Conservation (phyloP, 2,329 filamentous ascomycete species). For the Blastomyces gilchristii region DNA sequence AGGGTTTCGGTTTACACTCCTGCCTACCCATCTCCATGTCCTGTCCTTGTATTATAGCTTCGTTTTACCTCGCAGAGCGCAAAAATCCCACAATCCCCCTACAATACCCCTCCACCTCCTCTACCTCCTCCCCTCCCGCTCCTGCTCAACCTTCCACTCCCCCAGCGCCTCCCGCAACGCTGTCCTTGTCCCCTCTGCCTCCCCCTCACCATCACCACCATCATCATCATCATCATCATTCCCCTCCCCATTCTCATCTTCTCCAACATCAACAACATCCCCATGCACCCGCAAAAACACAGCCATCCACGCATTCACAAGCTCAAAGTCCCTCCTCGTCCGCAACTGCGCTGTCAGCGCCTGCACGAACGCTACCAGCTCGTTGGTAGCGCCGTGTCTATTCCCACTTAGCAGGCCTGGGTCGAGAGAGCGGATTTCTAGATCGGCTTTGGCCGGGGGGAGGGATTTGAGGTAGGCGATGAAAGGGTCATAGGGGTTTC, state of each 20-base stretch:
- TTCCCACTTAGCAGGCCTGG: constrained; percentile 13
- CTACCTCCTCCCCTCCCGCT: constrained; percentile 59
- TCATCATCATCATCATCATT: constrained; percentile 12
- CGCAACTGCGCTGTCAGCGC: constrained; percentile 63
- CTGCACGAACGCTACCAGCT: constrained; percentile 69
- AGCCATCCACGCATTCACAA: constrained; percentile 94
- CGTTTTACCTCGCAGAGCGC: constrained; percentile 42
- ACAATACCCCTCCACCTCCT: constrained; percentile 73
- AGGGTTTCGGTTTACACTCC: too few species aligned
- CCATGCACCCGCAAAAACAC: constrained; percentile 77
- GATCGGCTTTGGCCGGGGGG: constrained; percentile 73
- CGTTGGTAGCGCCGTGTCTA: constrained; percentile 41
- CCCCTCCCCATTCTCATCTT: constrained; percentile 12
- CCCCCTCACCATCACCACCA: constrained; percentile 26
- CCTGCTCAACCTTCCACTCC: constrained; percentile 63
- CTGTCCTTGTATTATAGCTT: too few species aligned
- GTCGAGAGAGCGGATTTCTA: constrained; percentile 76
- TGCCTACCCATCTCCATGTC: too few species aligned
- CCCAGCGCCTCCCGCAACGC: constrained; percentile 49
- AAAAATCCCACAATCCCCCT: constrained; percentile 77
- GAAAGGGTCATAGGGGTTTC: constrained; percentile 53
- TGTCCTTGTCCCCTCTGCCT: constrained; percentile 37
- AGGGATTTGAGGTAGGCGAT: constrained; percentile 71
- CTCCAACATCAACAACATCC: constrained; percentile 40
- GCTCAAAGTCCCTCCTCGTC: constrained; percentile 72